A percentile compares a stretch with the other conserved stretches of the same genome.
Conservation (phyloP, 495 filamentous ascomycete genomes). For the Trichoderma asperelloides region DNA sequence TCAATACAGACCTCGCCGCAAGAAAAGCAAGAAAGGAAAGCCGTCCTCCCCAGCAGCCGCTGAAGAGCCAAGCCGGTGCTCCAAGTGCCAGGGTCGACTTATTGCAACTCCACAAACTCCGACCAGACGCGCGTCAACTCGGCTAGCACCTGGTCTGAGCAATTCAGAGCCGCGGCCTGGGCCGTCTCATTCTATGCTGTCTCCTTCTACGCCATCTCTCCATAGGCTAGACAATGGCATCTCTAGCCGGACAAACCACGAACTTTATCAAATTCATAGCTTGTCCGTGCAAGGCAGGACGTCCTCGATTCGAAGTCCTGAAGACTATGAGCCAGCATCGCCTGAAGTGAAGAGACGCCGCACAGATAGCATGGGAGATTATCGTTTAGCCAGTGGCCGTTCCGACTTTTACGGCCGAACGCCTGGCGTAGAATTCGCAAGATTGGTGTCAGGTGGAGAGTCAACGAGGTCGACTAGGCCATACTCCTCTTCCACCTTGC, state of each 20-base stretch:
- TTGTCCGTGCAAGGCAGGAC: background rate
- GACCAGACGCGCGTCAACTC: constrained; percentile 37
- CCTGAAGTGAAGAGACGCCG: constrained; percentile 52
- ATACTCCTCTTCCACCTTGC: background rate
- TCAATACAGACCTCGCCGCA: constrained; percentile 80
- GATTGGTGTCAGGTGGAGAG: background rate
- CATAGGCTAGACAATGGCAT: background rate
- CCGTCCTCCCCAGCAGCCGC: constrained; percentile 26
- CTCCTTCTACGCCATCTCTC: background rate
- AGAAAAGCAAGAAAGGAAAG: constrained; percentile 30
- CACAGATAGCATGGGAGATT: constrained; percentile 27
- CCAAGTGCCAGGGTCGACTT: constrained; percentile 52
- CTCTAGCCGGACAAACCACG: background rate
- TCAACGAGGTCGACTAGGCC: constrained; percentile 11
- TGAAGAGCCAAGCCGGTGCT: constrained; percentile 45
- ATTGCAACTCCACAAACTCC: constrained; percentile 47
- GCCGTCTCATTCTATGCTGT: background rate
- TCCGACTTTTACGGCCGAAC: background rate
- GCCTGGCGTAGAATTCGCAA: background rate
- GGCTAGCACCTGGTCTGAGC: constrained; percentile 12
- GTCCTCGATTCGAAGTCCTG: background rate
- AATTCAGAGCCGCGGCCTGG: background rate
- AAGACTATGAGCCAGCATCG: constrained; percentile 21
- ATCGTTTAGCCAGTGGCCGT: constrained; percentile 2
- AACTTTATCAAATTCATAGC: background rate